A percentile compares a stretch with the other conserved stretches of the same genome.
Conservation (phyloP, 2,329 filamentous ascomycete genomes). For the Colletotrichum tropicicola region DNA sequence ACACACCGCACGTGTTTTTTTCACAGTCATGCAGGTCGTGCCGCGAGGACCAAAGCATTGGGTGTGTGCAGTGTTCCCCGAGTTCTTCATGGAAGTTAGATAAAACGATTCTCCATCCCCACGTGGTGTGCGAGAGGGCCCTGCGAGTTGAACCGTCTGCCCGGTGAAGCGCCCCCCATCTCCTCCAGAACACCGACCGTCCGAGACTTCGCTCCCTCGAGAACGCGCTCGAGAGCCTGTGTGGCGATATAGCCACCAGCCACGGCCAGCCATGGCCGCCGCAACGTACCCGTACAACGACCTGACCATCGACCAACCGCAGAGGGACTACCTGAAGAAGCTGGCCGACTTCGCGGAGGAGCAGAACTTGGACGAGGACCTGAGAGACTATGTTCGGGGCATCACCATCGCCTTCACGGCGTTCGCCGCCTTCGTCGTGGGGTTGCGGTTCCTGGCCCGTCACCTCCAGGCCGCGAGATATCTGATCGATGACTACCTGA, state of each 20-base stretch:
- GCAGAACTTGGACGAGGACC: constrained; percentile 19
- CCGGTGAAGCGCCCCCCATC: constrained; percentile 8
- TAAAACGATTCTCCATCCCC: constrained; percentile 20
- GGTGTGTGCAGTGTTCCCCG: background rate
- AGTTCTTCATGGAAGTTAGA: background rate
- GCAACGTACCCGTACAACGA: constrained; percentile 25
- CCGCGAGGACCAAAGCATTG: background rate
- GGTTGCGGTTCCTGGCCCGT: constrained; percentile 17
- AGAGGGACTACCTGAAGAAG: constrained; percentile 22
- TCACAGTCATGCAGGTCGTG: background rate
- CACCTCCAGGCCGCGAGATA: constrained; percentile 23
- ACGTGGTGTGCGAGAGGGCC: background rate
- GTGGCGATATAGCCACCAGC: constrained; percentile 11
- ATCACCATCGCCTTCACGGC: constrained; percentile 24
- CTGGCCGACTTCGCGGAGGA: constrained; percentile 19
- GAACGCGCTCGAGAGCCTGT: constrained; percentile 1
- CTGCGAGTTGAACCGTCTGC: background rate
- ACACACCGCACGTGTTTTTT: constrained; percentile 1
- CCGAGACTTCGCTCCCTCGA: background rate
- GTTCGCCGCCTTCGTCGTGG: constrained; percentile 18
- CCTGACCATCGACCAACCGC: constrained; percentile 4
- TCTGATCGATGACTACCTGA: constrained; percentile 24
- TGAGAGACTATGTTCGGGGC: constrained; percentile 13
- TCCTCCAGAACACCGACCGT: background rate
- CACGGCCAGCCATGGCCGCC: constrained; percentile 11